Evolutionary conservation across 176 grass and related monocot genomes (phyloP).

Genomic region (Oryza rufipogon): DNA sequence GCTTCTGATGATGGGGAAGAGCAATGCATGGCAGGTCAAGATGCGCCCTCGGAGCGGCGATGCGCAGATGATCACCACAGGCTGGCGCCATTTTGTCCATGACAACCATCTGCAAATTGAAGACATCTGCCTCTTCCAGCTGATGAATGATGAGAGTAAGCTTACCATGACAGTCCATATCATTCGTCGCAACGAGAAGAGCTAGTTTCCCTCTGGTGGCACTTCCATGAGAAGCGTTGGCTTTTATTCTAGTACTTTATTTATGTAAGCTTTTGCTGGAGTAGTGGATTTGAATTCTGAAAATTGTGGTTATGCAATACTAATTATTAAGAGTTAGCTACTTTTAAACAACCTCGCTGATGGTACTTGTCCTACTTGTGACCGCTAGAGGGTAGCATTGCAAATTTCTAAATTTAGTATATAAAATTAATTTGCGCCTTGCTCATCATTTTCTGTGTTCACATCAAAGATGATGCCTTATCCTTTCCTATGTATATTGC

Average conservation of each 20-base stretch:
- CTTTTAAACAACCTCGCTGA: too few relatives aligned
- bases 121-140: conserved; percentile 52
- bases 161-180: conserved; percentile 45
- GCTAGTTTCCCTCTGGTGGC: not conserved
- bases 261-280: not conserved
- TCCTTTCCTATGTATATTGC: too few relatives aligned
- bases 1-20: not conserved
- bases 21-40: conserved; percentile 7
- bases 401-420: too few relatives aligned
- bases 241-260: not conserved
- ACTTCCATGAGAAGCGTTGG: not conserved
- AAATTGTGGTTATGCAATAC: not conserved
- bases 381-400: too few relatives aligned
- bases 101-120: conserved; percentile 41
- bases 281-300: not conserved
- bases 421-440: too few relatives aligned
- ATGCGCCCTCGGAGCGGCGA: not conserved
- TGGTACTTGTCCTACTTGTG: too few relatives aligned
- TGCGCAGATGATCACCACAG: not conserved
- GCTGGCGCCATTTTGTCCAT: conserved; percentile 32
- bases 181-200: not conserved
- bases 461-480: too few relatives aligned
- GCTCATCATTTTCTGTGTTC: too few relatives aligned
- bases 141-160: not conserved
- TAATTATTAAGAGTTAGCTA: too few relatives aligned